Base-by-base conservation (phyloP, 768 basidiomycete genomes). In the Mycena rosella region DNA sequence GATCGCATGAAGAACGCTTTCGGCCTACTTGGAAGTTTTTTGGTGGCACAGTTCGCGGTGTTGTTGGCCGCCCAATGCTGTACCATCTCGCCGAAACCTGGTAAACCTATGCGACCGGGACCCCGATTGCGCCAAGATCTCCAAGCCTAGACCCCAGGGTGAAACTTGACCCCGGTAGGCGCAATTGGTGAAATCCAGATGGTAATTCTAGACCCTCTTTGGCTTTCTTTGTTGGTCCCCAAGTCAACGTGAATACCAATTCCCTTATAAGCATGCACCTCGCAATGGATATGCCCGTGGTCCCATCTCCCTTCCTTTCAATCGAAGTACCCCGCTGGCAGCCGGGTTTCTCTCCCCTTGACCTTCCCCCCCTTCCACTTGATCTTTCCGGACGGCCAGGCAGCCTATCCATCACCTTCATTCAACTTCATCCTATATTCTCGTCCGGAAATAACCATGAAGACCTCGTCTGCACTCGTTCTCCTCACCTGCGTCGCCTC, bases 381-480 rank as follows among this genome's bases (percentile, higher is more conserved):
- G 52, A 29, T 52, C 27, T 44, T 36, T 29, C 32, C 29, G 32
- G 29, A 26, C 52, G 65, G 65, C 65, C 65, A 67, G 65, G 65
- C 45, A 47, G 65, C 65, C 65, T 8, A 54, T 47, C 60, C 57
- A 53, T 42, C 20, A 63, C 61, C 22, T 22, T 63, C 61, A 10
- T 65, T 57, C 44, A 36, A 40, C 53, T 61, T 40, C 32, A 40
- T 30, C 40, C 32, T 32, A 18, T 34, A n/a, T 45, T 29, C 30
- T 14, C 52, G 22, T 1, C 60, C 49, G 20, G 38, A 45, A 48
- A 14, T 20, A 40, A 58, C 34, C 13, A 69, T 71, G 70, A 74
- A 68, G 73, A 58, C 65, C 40, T 65, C n/a, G n/a, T n/a, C 66
- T 48, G 30, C 74, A n/a, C 32, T 70, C 27, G 36, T 70, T 26